Conservation (phyloP, 2,329 filamentous ascomycete genomes). For the Cercospora beticola region DNA sequence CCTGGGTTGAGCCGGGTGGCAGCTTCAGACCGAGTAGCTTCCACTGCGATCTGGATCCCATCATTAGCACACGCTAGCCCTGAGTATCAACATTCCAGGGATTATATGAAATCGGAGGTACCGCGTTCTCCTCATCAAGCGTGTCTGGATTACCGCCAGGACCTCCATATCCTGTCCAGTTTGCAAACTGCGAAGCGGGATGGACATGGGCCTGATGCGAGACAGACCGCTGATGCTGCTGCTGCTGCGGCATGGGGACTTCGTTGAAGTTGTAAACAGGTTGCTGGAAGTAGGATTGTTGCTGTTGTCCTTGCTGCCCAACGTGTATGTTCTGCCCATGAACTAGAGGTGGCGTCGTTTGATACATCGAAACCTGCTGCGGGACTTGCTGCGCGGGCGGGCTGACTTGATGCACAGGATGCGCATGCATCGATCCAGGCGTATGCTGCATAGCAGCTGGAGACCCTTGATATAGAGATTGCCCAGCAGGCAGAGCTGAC, state of each 20-base stretch:
- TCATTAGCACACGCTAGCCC: constrained; percentile 9
- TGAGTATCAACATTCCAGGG: constrained; percentile 25
- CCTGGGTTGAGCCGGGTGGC: background rate
- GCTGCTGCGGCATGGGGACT: constrained; percentile 9
- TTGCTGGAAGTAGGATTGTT: constrained; percentile 26
- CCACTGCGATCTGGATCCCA: background rate
- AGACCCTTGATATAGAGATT: constrained; percentile 9
- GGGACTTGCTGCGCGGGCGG: constrained; percentile 21
- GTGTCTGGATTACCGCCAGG: constrained; percentile 26
- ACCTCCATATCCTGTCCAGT: constrained; percentile 34
- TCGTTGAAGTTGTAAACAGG: constrained; percentile 21
- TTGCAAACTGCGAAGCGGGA: constrained; percentile 33
- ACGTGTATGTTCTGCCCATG: constrained; percentile 12
- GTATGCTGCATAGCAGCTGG: constrained; percentile 17
- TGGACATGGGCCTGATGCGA: constrained; percentile 18
- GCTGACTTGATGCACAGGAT: constrained; percentile 22
- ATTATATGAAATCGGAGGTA: constrained; percentile 30
- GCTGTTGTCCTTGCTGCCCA: constrained; percentile 21
- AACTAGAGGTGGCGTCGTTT: constrained; percentile 7
- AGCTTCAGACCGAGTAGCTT: background rate
- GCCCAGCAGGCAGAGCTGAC: constrained; percentile 18
- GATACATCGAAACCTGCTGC: constrained; percentile 18
- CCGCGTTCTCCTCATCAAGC: constrained; percentile 36
- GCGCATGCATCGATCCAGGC: constrained; percentile 13
- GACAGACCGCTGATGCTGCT: constrained; percentile 19